Percentiles rank a stretch among this genome's conserved stretches.
Evolutionary conservation across 768 basidiomycete species (phyloP).

Genomic region (Rossbeevera mucosa): DNA sequence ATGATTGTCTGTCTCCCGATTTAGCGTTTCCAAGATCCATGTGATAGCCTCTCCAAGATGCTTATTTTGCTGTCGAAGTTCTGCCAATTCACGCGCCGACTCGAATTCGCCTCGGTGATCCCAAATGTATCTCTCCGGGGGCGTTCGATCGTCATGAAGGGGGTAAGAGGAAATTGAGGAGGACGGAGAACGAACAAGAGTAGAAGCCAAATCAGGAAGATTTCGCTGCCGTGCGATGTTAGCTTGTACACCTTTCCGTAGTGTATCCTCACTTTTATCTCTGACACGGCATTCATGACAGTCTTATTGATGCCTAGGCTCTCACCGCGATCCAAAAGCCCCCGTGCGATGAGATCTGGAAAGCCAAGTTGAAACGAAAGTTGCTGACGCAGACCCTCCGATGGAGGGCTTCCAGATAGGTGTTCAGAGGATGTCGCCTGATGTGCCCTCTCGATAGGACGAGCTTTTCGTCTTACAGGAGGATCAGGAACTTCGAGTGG

Average conservation of each 20-base stretch:
- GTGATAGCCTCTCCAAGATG: conserved; percentile 63
- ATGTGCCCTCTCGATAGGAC: conserved; percentile 31
- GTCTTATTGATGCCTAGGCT: conserved; percentile 82
- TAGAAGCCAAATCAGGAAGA: conserved; percentile 76
- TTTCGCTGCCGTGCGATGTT: conserved; percentile 52
- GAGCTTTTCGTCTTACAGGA: conserved; percentile 35
- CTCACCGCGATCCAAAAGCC: conserved; percentile 71
- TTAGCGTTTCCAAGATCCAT: conserved; percentile 70
- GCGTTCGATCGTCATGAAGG: conserved; percentile 52
- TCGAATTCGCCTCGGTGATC: conserved; percentile 67
- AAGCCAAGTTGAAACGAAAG: conserved; percentile 48
- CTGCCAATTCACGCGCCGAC: conserved; percentile 58
- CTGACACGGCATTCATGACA: conserved; percentile 73
- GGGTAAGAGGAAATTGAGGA: conserved; percentile 52
- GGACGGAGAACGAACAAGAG: conserved; percentile 53
- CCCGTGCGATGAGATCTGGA: conserved; percentile 68
- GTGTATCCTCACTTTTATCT: conserved; percentile 56
- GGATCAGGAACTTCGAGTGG: conserved; percentile 59
- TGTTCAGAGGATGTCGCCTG: conserved; percentile 19
- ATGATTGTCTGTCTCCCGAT: conserved; percentile 45
- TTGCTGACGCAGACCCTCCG: conserved; percentile 37
- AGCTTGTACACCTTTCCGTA: conserved; percentile 1
- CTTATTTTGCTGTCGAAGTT: conserved; percentile 54
- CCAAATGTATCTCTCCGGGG: conserved; percentile 62
- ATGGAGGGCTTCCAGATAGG: conserved; percentile 18